Base-by-base conservation (phyloP, 2,329 filamentous ascomycete species). In the Epichloe uncinata region DNA sequence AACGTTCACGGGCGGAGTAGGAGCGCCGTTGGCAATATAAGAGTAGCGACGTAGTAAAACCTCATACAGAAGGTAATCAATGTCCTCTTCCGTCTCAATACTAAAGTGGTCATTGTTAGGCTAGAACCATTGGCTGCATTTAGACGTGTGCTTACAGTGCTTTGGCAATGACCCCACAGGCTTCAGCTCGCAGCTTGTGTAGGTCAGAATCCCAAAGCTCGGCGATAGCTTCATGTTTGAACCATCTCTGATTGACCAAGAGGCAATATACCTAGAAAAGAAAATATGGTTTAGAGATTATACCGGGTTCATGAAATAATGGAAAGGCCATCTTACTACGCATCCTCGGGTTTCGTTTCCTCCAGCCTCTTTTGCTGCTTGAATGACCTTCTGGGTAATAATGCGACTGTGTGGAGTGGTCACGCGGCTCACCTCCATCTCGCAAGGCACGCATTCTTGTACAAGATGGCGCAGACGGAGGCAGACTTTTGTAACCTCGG, bases 171-270 rank as follows among this genome's bases (percentile, higher is more conserved):
- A 96, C 82, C 65, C 96, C 89, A 62, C 89, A 95, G 13, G 93
- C 90, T 2, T 78, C 72, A 2, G 88, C 87, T 33, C 91, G 80
- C 37, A 93, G 71, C 41, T 82, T 70, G 63, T 95, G 87, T 38
- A 97, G 73, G 52, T 88, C 84, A 6, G 90, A 82, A 66, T 98
- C 91, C 88, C 91, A 98, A 2, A 97, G 78, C 72, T 98, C 93
- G 6, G 82, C 66, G 30, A 75, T 54, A 2, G 88, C 81, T 69
- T 97, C 90, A 54, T 79, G 80, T 62, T 79, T 82, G 68, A 96
- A 97, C 81, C 81, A 84, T 48, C 71, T 70, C 64, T 78, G 77
- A 57, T 74, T 78, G 43, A 95, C 79, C 3, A 96, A 75, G 50
- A 96, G 71, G 56, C 85, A 85, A 66, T 82, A 95, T 2, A 95